Evolutionary conservation across 768 basidiomycete species (phyloP), one percentile per base, ranked within the genome.

Genomic region (Auriscalpium orientale): DNA sequence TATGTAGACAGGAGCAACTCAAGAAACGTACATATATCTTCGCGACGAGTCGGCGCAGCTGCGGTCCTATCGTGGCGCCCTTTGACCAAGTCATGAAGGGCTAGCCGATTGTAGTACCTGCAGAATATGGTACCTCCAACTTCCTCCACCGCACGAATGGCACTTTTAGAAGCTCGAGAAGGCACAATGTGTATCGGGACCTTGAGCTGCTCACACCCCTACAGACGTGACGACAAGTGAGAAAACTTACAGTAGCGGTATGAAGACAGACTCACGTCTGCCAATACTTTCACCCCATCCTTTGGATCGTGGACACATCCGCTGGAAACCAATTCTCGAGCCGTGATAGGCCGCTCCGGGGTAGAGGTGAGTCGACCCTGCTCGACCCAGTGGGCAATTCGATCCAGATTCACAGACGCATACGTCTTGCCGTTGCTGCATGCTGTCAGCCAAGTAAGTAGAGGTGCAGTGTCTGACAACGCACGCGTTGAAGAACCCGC

Each of bases 401-500:
- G 80, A 67, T 93, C 85, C 38, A 98, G 75, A 62, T 95, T 93
- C 13, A 98, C 77, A 2, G 91, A 85, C 4, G 90, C 88, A 73
- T 82, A 95, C 6, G 73, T 81, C 67, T 85, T 87, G 50, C 75
- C 79, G 58, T 83, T 88, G 54, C 94, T 97, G 63, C 34, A 22
- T 50, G 49, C 49, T 45, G 46, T 16, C 20, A 15, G 43, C 28
- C 33, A 46, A 36, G 51, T 46, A 16, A 50, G 44, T 46, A 45
- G 50, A 49, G 54, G 45, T 18, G 35, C 28, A 20, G 16, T 38
- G 20, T 34, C 28, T 53, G 18, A 18, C 1, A 20, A 43, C 90
- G 65, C 63, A 97, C 95, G 83, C 82, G 72, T 97, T 98, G 56
- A 86, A 81, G 70, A 98, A 98, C 47, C 97, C 97, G 48, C 83